These are phyloP conservation scores for Paramecium sexaurelia DNA, from an alignment of 73 alveolate genomes.

Conservation along the genomic window DNA sequence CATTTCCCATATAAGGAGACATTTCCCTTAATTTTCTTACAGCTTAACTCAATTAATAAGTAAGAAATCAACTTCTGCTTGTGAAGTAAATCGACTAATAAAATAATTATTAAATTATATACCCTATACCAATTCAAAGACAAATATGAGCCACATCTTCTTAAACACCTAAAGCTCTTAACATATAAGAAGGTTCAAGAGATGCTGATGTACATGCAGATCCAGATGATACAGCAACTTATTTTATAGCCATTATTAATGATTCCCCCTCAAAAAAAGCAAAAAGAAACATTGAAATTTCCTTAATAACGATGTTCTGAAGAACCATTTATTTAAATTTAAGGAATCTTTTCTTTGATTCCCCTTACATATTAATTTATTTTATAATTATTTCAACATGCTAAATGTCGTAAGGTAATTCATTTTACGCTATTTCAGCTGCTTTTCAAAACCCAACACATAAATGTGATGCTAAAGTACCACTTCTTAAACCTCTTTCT, in stretches of 20 bases:
- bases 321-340: slow-evolving; percentile 81
- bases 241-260: slow-evolving; percentile 83
- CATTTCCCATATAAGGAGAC: slow-evolving; percentile 96
- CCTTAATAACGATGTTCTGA: slow-evolving; percentile 77
- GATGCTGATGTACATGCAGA: slow-evolving; percentile 98
- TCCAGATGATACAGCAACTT: slow-evolving; percentile 94
- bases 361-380: slow-evolving; percentile 68
- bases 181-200: slow-evolving; percentile 94
- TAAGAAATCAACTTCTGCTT: slow-evolving; percentile 82
- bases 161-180: slow-evolving; percentile 92
- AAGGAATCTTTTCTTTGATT: slow-evolving; percentile 66
- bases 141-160: slow-evolving; percentile 94
- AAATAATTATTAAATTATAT: not conserved
- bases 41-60: slow-evolving; percentile 68
- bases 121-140: slow-evolving; percentile 91
- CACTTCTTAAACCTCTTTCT: slow-evolving; percentile 98
- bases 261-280: slow-evolving; percentile 99
- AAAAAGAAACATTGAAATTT: slow-evolving; percentile 85
- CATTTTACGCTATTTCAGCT: slow-evolving; percentile 81
- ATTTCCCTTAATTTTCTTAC: slow-evolving; percentile 85
- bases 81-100: slow-evolving; percentile 88
- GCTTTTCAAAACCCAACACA: slow-evolving; percentile 98
- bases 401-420: slow-evolving; percentile 86
- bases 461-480: slow-evolving; percentile 95
- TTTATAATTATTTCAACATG: slow-evolving; percentile 79